Evolutionary conservation across 106 monocot species (phyloP).

Genomic region (Triglochin maritima): DNA sequence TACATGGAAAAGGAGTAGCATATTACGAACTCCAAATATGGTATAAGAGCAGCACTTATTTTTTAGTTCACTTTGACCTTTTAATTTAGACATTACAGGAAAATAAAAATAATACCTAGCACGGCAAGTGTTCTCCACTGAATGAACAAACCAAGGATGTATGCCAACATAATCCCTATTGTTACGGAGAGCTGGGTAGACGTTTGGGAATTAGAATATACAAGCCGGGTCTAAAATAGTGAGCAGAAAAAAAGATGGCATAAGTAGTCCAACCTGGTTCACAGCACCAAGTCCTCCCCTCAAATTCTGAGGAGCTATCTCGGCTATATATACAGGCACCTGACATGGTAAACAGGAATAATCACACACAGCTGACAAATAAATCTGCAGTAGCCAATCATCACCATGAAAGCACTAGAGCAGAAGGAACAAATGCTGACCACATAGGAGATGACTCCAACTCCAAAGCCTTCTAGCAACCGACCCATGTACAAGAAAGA

Average conservation of each 20-base stretch:
- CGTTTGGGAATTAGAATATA: not conserved
- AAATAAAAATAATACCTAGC: slow-evolving; percentile 36
- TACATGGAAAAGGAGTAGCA: not conserved
- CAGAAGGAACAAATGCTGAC: slow-evolving; percentile 16
- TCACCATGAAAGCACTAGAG: not conserved
- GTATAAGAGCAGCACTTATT: not conserved
- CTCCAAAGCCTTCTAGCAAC: slow-evolving; percentile 88
- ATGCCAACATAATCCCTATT: slow-evolving; percentile 76
- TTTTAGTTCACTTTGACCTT: not conserved
- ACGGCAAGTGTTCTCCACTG: slow-evolving; percentile 86
- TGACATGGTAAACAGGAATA: slow-evolving; percentile 8
- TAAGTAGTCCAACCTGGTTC: slow-evolving; percentile 52
- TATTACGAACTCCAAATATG: not conserved
- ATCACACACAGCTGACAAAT: not conserved
- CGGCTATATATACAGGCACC: slow-evolving; percentile 97
- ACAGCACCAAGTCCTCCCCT: slow-evolving; percentile 88
- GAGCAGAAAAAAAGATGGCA: not conserved
- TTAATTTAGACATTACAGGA: not conserved
- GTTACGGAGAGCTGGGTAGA: slow-evolving; percentile 72
- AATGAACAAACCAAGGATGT: slow-evolving; percentile 76
- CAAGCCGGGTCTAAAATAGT: not conserved
- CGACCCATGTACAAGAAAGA: slow-evolving; percentile 94
- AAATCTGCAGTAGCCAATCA: not conserved
- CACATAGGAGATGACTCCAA: slow-evolving; percentile 75
- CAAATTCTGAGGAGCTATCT: slow-evolving; percentile 92